Evolutionary conservation across 768 basidiomycete genomes (phyloP), one percentile per base, ranked within the genome.

Genomic region (Podaxis rugospora): DNA sequence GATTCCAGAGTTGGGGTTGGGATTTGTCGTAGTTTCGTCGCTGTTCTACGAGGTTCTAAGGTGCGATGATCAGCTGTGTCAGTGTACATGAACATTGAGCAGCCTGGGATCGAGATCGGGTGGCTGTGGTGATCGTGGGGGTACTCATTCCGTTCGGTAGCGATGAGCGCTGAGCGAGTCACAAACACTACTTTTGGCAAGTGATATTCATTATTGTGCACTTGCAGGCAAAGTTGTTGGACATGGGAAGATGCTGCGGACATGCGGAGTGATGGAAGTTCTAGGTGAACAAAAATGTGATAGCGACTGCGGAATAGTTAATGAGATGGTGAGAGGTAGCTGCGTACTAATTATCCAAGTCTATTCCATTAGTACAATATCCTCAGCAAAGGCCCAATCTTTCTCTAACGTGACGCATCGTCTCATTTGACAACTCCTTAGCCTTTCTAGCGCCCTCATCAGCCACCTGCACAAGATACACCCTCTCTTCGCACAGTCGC

Each of bases 401-500:
- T 55, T 66, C 69, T 67, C 89, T 83, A 13, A 97, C 92, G 64
- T 86, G 78, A 42, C 66, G 67, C 80, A 98, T 81, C 3, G 89
- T 93, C 51, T 62, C 66, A 25, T 75, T 73, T 0, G 93, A 91
- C n/a, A 75, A 70, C 60, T 78, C 79, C 64, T 76, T 79, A 0
- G 94, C 94, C 66, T 74, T 81, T 52, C 74, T 75, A 2, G 83
- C 85, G 0, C 95, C 95, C 13, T 80, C 78, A 28, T 67, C 72
- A 1, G 89, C 88, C 14, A 96, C 81, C 39, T 82, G 69, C 0
- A 72, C 72, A 37, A 98, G 72, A 68, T 86, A 94, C 5, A 64
- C 77, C 40, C 68, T 78, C 61, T 95, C 91, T 2, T 65, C 72
- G 51, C 81, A 75, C 28, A 97, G 68, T 64, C 82, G 78, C 66